A percentile compares a stretch with the other conserved stretches of the same genome.
Evolutionary conservation across 2,329 filamentous ascomycete genomes (phyloP).

Genomic region (Lasiodiplodia gonubiensis): DNA sequence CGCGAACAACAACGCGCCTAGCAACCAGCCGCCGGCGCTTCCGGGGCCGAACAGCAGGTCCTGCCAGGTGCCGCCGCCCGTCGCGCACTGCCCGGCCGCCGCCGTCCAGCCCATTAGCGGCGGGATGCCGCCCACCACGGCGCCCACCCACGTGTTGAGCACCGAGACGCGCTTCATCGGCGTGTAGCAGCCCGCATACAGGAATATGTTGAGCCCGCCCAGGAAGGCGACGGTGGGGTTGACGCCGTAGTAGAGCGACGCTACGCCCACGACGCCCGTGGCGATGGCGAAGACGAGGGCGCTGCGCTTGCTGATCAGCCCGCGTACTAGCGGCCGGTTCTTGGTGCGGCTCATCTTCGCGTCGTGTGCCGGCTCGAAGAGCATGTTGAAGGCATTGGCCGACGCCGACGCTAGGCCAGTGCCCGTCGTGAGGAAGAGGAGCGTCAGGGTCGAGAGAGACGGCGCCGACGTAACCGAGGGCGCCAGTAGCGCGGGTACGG

Average conservation of each 20-base stretch:
- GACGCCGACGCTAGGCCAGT: conserved; percentile 88
- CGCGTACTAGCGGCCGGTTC: conserved; percentile 85
- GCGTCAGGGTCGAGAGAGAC: conserved; percentile 86
- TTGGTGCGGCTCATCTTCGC: conserved; percentile 92
- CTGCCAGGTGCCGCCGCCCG: conserved; percentile 63
- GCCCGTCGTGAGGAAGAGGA: conserved; percentile 88
- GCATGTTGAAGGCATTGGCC: conserved; percentile 96
- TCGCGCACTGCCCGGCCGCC: conserved; percentile 83
- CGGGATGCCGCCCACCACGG: conserved; percentile 89
- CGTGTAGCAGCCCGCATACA: conserved; percentile 93
- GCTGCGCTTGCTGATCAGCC: conserved; percentile 72
- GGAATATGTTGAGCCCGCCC: conserved; percentile 79
- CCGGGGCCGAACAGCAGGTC: conserved; percentile 76
- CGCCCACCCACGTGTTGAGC: conserved; percentile 94
- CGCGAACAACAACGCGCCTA: conserved; percentile 82
- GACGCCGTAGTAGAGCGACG: conserved; percentile 82
- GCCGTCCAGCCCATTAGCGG: conserved; percentile 98
- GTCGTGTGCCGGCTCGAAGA: conserved; percentile 89
- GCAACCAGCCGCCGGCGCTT: conserved; percentile 81
- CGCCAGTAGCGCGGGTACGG: conserved; percentile 82
- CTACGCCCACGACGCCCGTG: conserved; percentile 72
- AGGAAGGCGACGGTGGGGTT: conserved; percentile 92
- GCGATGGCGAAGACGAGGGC: conserved; percentile 81
- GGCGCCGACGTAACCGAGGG: conserved; percentile 71
- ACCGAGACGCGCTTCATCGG: conserved; percentile 86